phyloP scores from a whole-genome alignment of 73 alveolate genomes.

The Uronychia binucleata region DNA sequence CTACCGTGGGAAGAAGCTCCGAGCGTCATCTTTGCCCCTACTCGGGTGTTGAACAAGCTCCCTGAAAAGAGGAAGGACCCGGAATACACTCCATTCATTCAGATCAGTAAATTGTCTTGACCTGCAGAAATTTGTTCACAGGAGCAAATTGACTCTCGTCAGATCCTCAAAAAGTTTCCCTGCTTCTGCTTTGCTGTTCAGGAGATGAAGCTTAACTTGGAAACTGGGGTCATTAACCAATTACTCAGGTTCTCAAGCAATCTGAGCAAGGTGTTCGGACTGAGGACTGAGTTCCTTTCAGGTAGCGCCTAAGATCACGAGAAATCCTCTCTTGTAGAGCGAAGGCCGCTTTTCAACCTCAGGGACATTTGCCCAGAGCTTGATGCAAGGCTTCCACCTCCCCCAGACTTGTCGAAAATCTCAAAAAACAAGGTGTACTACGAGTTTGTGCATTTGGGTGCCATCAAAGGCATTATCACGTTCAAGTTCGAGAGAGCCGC shows the following conservation, averaged over 20 bases:
- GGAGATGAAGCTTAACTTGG: slow-evolving; percentile 53
- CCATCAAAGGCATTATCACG: slow-evolving; percentile 38
- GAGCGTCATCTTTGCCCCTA: slow-evolving; percentile 64
- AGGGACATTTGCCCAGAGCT: slow-evolving; percentile 28
- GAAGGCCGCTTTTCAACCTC: too few species aligned
- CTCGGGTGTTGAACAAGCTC: slow-evolving; percentile 14
- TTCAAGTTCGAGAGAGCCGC: slow-evolving; percentile 34
- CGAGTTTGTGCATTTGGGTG: slow-evolving; percentile 61
- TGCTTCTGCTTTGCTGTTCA: slow-evolving; percentile 20
- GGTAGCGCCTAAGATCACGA: not conserved
- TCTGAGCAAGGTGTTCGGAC: not conserved
- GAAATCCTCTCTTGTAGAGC: too few species aligned
- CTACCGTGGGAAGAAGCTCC: not conserved
- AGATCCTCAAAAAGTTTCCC: slow-evolving; percentile 20
- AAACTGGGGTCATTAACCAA: slow-evolving; percentile 43
- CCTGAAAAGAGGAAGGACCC: slow-evolving; percentile 4
- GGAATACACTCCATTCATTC: slow-evolving; percentile 54
- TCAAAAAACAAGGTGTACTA: slow-evolving; percentile 45
- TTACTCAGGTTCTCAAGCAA: slow-evolving; percentile 4
- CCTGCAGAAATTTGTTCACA: slow-evolving; percentile 33
- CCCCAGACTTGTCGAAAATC: slow-evolving; percentile 5
- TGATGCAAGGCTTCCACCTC: slow-evolving; percentile 27
- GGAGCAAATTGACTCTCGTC: not conserved
- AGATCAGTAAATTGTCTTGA: slow-evolving; percentile 33
- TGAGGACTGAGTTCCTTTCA: not conserved